Evolutionary conservation across 2,329 filamentous ascomycete genomes (phyloP), one percentile per base, ranked within the genome.

Genomic region (Penicillium sp.): DNA sequence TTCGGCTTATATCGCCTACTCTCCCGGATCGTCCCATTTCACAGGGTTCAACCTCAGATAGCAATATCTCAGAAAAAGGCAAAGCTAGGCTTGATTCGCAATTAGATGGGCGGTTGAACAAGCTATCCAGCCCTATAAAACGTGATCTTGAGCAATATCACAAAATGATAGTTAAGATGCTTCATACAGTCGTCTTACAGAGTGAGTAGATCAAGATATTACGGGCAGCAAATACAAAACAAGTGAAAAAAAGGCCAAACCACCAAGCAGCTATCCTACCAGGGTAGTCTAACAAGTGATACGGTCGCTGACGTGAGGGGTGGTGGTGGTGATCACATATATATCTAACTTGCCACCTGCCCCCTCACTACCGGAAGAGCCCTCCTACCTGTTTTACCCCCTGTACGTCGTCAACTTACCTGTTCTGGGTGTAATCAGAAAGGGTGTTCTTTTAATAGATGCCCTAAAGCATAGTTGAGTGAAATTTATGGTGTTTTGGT

Each of bases 61-160:
- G 44, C 27, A 47, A 47, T 47, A 47, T 47, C 44, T 47, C 44
- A 47, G 27, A 9, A 47, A 47, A 47, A 47, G 1, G 27, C 10
- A 47, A 36, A 36, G 18, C 44, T 47, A 34, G 29, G 29, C 14
- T 47, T 29, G 13, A 47, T 47, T 36, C 32, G 36, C 2, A n/a
- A 34, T 29, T 47, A 3, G 36, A 10, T 36, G 5, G 6, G 22
- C 2, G 36, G 29, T 27, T 21, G 5, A 21, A 47, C 36, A 47
- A 47, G 44, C 32, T 47, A 22, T 47, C 43, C 34, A 47, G 6
- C 11, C 49, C 29, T 32, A 52, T 32, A 6, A 52, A 52, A 42
- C 43, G 43, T 39, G 43, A 52, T 45, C 43, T 52, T 52, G 13
- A 52, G 39, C 34, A 46, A 36, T 47, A 18, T 42, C 40, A 47